Conservation (phyloP, 345 rosid genomes). For the Pugionium dolabratum region DNA sequence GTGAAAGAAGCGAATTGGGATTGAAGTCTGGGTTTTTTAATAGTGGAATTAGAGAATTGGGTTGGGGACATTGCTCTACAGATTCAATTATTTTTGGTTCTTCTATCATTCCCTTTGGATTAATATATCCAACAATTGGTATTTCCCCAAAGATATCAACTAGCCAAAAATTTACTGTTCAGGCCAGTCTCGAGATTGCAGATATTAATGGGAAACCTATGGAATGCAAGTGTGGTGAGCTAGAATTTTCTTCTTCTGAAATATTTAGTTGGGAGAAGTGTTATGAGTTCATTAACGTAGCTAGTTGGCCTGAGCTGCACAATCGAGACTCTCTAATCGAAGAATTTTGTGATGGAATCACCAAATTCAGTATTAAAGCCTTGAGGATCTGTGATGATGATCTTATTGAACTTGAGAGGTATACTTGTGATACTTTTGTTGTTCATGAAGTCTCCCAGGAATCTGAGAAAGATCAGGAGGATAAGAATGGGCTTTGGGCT, state of each 20-base stretch:
- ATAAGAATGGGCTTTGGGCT: constrained; percentile 52
- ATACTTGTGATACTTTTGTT: constrained; percentile 49
- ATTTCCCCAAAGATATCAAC: constrained; percentile 40
- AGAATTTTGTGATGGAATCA: constrained; percentile 42
- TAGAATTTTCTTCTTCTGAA: constrained; percentile 51
- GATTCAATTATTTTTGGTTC: constrained; percentile 67
- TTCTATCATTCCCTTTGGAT: constrained; percentile 67
- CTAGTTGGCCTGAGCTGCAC: constrained; percentile 26
- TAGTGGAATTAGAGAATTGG: constrained; percentile 59
- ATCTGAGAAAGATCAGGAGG: constrained; percentile 39
- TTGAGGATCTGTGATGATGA: constrained; percentile 50
- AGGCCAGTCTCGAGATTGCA: constrained; percentile 65
- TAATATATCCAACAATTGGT: constrained; percentile 74
- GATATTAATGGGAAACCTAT: constrained; percentile 70
- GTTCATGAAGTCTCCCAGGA: constrained; percentile 46
- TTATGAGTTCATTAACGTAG: constrained; percentile 34
- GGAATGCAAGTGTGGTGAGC: constrained; percentile 74
- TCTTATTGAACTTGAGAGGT: constrained; percentile 41
- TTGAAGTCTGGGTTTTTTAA: constrained; percentile 45
- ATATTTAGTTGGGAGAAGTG: constrained; percentile 22
- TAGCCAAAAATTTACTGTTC: constrained; percentile 38
- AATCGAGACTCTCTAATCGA: constrained; percentile 38
- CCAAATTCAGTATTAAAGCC: constrained; percentile 51
- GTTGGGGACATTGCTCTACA: constrained; percentile 86
- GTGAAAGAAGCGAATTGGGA: constrained; percentile 30